These are phyloP conservation scores for Colletotrichum tanaceti DNA, from an alignment of 2,329 filamentous ascomycete genomes.

Conservation along the genomic window DNA sequence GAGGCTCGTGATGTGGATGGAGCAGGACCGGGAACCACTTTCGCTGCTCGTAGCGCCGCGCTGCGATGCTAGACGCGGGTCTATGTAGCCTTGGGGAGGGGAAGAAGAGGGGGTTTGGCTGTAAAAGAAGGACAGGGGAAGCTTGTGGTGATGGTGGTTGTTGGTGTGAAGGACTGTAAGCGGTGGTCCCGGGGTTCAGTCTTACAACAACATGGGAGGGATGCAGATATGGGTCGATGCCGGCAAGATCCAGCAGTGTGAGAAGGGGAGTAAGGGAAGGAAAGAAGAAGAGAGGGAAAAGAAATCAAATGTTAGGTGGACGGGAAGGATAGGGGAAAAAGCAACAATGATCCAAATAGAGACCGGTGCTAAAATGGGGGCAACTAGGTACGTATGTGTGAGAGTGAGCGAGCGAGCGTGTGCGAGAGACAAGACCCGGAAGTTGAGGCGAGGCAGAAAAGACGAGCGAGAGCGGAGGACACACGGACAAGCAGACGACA, in stretches of 20 bases:
- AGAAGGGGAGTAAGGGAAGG: slow-evolving; percentile 19
- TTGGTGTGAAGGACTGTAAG: slow-evolving; percentile 36
- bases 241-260: slow-evolving; percentile 19
- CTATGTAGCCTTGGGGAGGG: slow-evolving; percentile 35
- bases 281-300: slow-evolving; percentile 4
- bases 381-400: slow-evolving; percentile 19
- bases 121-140: slow-evolving; percentile 31
- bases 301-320: slow-evolving; percentile 15
- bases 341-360: slow-evolving; percentile 34
- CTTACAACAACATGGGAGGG: slow-evolving; percentile 39
- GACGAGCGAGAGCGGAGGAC: slow-evolving; percentile 2
- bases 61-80: slow-evolving; percentile 33
- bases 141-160: slow-evolving; percentile 28
- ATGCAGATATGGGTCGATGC: slow-evolving; percentile 37
- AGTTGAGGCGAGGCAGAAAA: slow-evolving; percentile 36
- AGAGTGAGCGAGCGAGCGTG: not conserved
- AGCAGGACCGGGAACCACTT: slow-evolving; percentile 27
- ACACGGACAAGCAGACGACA: slow-evolving; percentile 6
- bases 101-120: slow-evolving; percentile 28
- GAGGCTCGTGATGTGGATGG: slow-evolving; percentile 36
- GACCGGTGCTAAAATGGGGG: slow-evolving; percentile 20
- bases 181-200: slow-evolving; percentile 36
- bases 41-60: slow-evolving; percentile 32
- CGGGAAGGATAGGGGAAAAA: slow-evolving; percentile 25
- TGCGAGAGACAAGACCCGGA: slow-evolving; percentile 14